Percentiles rank a stretch among this genome's conserved stretches.
Conservation (phyloP, 441 rosid genomes). For the Viola pubescens region DNA sequence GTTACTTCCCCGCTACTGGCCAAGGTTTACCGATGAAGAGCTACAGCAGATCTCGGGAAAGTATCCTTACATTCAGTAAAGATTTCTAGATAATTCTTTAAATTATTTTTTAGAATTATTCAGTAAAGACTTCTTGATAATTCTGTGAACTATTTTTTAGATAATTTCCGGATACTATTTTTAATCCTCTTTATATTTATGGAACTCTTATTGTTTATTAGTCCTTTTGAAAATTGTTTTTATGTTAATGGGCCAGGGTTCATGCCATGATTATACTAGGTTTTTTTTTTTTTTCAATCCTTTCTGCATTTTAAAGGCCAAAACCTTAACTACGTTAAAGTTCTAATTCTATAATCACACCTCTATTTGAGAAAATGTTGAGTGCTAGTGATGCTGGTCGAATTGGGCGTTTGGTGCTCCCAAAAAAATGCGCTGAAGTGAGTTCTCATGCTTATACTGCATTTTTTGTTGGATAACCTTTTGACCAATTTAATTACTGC, state of each 20-base stretch:
- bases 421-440: constrained; percentile 98
- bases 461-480: background rate
- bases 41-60: constrained; percentile 67
- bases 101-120: too few relatives aligned
- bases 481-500: background rate
- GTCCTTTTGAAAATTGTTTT: background rate
- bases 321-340: constrained; percentile 63
- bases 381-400: constrained; percentile 97
- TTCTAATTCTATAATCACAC: constrained; percentile 72
- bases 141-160: background rate
- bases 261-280: background rate
- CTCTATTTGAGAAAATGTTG: constrained; percentile 93
- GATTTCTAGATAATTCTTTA: constrained; percentile 1
- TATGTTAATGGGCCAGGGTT: background rate
- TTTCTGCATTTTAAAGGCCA: background rate
- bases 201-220: background rate
- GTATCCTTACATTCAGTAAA: constrained; percentile 60
- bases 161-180: background rate
- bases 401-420: constrained; percentile 88
- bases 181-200: background rate
- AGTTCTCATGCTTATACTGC: constrained; percentile 16
- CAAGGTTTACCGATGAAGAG: constrained; percentile 75
- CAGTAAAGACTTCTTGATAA: background rate
- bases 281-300: background rate
- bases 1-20: constrained; percentile 80